Conservation (phyloP, 495 filamentous ascomycete genomes). For the Opeltia flavorubescens region DNA sequence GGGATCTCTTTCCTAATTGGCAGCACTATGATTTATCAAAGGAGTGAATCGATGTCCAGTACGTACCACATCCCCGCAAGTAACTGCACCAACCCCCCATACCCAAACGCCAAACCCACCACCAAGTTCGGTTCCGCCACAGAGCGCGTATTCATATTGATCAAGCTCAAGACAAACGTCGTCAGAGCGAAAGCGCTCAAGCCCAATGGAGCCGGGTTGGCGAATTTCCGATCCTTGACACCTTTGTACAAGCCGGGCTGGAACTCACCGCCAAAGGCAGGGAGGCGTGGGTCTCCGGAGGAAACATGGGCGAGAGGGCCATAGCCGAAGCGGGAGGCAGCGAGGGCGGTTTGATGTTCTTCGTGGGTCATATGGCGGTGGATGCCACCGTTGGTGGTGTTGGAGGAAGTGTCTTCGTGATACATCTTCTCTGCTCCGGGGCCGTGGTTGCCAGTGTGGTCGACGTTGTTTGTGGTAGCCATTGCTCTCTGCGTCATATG, state of each 20-base stretch:
- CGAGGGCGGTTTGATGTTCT: constrained; percentile 31
- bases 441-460: constrained; percentile 7
- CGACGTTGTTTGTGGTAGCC: constrained; percentile 8
- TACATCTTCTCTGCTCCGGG: not conserved
- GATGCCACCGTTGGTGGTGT: not conserved
- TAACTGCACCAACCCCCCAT: constrained; percentile 83
- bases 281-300: constrained; percentile 44
- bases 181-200: constrained; percentile 87
- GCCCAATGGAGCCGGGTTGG: constrained; percentile 77
- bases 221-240: constrained; percentile 65
- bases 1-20: not conserved
- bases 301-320: constrained; percentile 57
- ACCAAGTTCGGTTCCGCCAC: constrained; percentile 52
- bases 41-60: not conserved
- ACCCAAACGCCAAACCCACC: constrained; percentile 57
- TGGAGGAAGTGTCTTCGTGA: not conserved
- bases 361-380: constrained; percentile 28
- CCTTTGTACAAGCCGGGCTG: constrained; percentile 84
- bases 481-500: too few species aligned
- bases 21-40: not conserved
- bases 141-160: constrained; percentile 61
- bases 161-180: constrained; percentile 77
- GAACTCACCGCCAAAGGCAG: constrained; percentile 90
- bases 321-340: constrained; percentile 38
- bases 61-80: constrained; percentile 96